Percentiles rank a stretch among this genome's conserved stretches.
These are phyloP conservation scores for Orychophragmus violaceus DNA, from an alignment of 345 rosid genomes.

Conservation along the genomic window DNA sequence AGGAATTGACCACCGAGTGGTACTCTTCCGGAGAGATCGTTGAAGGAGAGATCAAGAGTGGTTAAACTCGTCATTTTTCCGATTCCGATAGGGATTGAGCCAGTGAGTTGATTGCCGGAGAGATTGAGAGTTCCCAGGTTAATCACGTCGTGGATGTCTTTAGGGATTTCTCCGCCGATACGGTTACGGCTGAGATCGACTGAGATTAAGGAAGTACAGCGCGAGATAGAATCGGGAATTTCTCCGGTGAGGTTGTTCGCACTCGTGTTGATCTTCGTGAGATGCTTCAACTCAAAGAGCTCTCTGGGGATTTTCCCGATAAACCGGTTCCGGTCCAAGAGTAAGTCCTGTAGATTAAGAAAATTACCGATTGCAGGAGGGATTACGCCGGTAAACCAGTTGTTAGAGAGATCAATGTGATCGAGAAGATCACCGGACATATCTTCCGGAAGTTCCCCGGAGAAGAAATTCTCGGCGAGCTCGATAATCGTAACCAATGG, in stretches of 20 bases:
- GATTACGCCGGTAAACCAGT: constrained; percentile 54
- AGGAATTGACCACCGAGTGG: constrained; percentile 73
- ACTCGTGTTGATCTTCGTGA: constrained; percentile 46
- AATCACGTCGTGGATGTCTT: constrained; percentile 37
- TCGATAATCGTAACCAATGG: constrained; percentile 47
- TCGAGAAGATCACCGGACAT: constrained; percentile 51
- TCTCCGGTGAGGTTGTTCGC: constrained; percentile 55
- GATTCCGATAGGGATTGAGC: constrained; percentile 59
- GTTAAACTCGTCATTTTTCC: constrained; percentile 68
- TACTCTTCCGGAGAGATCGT: constrained; percentile 54
- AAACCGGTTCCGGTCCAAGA: constrained; percentile 49
- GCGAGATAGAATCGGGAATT: constrained; percentile 49
- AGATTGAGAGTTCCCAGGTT: constrained; percentile 58
- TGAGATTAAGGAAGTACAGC: constrained; percentile 41
- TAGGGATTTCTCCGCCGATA: constrained; percentile 58
- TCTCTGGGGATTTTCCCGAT: constrained; percentile 51
- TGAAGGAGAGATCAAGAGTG: constrained; percentile 65
- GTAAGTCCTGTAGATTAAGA: constrained; percentile 34
- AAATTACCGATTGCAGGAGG: constrained; percentile 63
- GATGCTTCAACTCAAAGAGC: constrained; percentile 42
- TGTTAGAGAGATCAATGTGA: constrained; percentile 44
- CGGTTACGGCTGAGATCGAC: constrained; percentile 66
- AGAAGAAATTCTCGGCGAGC: constrained; percentile 51
- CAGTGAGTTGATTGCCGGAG: constrained; percentile 63
- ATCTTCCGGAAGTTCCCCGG: constrained; percentile 61